Conservation (phyloP, 2,329 filamentous ascomycete species). For the Exserohilum rostratum region DNA sequence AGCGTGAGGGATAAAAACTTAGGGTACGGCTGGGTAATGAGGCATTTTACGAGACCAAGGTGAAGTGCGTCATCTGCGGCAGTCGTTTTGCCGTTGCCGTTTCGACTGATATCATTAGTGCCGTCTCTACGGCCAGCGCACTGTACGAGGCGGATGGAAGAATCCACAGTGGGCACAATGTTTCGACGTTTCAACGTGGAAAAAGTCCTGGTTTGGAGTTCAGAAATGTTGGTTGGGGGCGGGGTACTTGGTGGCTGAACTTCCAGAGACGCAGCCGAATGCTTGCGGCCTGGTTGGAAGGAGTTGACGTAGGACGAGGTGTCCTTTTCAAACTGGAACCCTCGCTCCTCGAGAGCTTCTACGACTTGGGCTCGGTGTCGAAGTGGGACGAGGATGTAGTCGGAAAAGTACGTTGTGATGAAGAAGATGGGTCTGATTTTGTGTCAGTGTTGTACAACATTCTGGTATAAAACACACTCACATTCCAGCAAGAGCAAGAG, state of each 20-base stretch:
- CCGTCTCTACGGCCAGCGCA: slow-evolving; percentile 70
- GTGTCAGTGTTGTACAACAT: slow-evolving; percentile 8
- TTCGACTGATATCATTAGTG: slow-evolving; percentile 33
- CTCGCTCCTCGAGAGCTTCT: slow-evolving; percentile 74
- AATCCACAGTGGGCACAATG: slow-evolving; percentile 74
- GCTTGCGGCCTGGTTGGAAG: slow-evolving; percentile 57
- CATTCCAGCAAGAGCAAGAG: slow-evolving; percentile 88
- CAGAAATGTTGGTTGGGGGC: slow-evolving; percentile 75
- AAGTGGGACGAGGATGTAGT: slow-evolving; percentile 90
- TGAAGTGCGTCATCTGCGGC: slow-evolving; percentile 53
- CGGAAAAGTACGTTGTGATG: slow-evolving; percentile 96
- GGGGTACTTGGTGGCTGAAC: slow-evolving; percentile 68
- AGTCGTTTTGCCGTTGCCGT: slow-evolving; percentile 38
- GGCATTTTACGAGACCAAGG: slow-evolving; percentile 56
- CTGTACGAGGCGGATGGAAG: slow-evolving; percentile 74
- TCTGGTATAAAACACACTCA: slow-evolving; percentile 45
- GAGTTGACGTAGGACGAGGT: slow-evolving; percentile 67
- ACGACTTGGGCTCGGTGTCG: slow-evolving; percentile 77
- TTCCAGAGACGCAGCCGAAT: slow-evolving; percentile 55
- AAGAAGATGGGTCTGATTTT: slow-evolving; percentile 81
- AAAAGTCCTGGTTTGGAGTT: slow-evolving; percentile 85
- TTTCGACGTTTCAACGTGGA: slow-evolving; percentile 77
- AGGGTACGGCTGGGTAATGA: slow-evolving; percentile 59
- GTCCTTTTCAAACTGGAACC: slow-evolving; percentile 78
- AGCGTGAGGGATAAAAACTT: slow-evolving; percentile 76